These are phyloP conservation scores for Colletotrichum gloeosporioides DNA, from an alignment of 2,329 filamentous ascomycete genomes.

Conservation along the genomic window DNA sequence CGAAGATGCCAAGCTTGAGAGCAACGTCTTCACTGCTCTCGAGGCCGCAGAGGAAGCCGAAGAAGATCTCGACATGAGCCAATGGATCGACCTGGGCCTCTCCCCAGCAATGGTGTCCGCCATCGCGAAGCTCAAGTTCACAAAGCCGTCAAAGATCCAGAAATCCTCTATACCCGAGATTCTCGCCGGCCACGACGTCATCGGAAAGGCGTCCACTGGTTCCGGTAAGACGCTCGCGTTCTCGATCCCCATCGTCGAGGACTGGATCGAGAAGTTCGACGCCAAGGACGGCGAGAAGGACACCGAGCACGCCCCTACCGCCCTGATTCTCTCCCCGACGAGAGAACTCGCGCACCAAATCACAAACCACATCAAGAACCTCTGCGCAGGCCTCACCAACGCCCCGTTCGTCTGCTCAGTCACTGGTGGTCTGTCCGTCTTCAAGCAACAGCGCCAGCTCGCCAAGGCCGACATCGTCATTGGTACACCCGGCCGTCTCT, in stretches of 20 bases:
- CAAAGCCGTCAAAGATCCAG: constrained; percentile 84
- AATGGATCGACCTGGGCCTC: constrained; percentile 78
- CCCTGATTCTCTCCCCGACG: constrained; percentile 88
- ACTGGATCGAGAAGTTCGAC: constrained; percentile 64
- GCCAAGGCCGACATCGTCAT: constrained; percentile 90
- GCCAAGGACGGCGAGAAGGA: constrained; percentile 29
- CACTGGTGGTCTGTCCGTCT: constrained; percentile 90
- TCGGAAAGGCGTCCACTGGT: constrained; percentile 95
- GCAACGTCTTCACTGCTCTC: constrained; percentile 61
- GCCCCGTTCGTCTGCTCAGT: constrained; percentile 82
- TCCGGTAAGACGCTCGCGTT: constrained; percentile 97
- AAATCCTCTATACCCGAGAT: constrained; percentile 80
- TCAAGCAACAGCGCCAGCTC: constrained; percentile 90
- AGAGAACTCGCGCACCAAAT: constrained; percentile 94
- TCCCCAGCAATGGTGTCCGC: constrained; percentile 75
- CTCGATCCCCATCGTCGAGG: constrained; percentile 89
- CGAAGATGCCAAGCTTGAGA: constrained; percentile 45
- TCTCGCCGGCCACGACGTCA: constrained; percentile 83
- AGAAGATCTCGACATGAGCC: constrained; percentile 73
- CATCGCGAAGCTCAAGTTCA: constrained; percentile 80
- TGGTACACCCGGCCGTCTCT: constrained; percentile 88
- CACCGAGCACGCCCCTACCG: constrained; percentile 60
- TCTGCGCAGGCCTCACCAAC: constrained; percentile 68
- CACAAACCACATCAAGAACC: constrained; percentile 76
- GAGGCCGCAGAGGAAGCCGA: constrained; percentile 58